Conservation (phyloP, 352 stramenopile species). For the Elongisporangium undulatum region DNA sequence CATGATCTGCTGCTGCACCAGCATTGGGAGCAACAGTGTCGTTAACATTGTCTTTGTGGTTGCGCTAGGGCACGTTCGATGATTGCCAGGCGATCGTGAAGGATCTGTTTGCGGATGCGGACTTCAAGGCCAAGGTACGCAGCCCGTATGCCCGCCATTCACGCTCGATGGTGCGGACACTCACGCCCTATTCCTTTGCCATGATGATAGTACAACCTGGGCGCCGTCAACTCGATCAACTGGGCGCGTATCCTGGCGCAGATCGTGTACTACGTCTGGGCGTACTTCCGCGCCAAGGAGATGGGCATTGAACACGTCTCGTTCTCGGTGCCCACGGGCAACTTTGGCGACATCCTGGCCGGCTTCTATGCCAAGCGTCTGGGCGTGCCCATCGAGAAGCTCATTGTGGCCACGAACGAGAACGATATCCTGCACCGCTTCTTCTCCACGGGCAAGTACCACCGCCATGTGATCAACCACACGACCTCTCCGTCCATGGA, state of each 20-base stretch:
- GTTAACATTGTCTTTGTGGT: constrained; percentile 11
- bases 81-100: constrained; percentile 99
- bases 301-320: constrained; percentile 68
- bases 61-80: constrained; percentile 94
- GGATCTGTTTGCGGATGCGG: constrained; percentile 93
- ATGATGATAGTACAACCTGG: constrained; percentile 84
- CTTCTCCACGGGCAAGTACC: constrained; percentile 97
- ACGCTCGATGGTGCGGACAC: neutral
- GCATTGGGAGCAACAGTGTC: neutral
- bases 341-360: constrained; percentile 99
- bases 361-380: constrained; percentile 96
- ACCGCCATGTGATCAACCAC: constrained; percentile 88
- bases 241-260: constrained; percentile 98
- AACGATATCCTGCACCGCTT: constrained; percentile 99
- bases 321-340: constrained; percentile 98
- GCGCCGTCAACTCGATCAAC: constrained; percentile 99
- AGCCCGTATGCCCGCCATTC: neutral
- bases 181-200: neutral
- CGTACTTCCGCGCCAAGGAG: constrained; percentile 90
- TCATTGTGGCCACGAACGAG: constrained; percentile 99
- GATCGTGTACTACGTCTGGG: constrained; percentile 99
- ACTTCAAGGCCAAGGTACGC: constrained; percentile 86
- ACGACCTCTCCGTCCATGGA: constrained; percentile 98
- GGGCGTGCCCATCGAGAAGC: constrained; percentile 93
- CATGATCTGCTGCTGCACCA: neutral